These are phyloP conservation scores for Fusarium nelsonii DNA, from an alignment of 2,329 filamentous ascomycete species.

Conservation along the genomic window DNA sequence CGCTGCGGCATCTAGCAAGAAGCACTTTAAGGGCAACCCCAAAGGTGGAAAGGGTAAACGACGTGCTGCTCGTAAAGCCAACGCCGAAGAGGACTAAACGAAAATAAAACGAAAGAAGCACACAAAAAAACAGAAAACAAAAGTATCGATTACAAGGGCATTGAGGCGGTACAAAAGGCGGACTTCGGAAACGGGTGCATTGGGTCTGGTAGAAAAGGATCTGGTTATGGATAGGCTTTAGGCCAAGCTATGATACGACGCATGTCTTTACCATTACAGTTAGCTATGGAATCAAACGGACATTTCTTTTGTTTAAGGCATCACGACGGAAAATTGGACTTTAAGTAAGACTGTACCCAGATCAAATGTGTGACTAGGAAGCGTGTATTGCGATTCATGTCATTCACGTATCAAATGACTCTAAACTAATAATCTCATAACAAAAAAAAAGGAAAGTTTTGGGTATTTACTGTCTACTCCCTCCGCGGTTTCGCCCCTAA, in stretches of 20 bases:
- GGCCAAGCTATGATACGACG: constrained; percentile 35
- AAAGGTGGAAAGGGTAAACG: constrained; percentile 68
- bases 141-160: constrained; percentile 52
- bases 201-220: constrained; percentile 38
- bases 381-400: background rate
- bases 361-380: constrained; percentile 2
- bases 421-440: constrained; percentile 19
- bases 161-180: constrained; percentile 57
- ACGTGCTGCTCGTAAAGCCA: constrained; percentile 36
- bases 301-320: constrained; percentile 37
- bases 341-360: background rate
- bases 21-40: constrained; percentile 89
- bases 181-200: constrained; percentile 61
- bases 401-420: constrained; percentile 16
- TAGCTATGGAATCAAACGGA: constrained; percentile 37
- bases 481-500: constrained; percentile 44
- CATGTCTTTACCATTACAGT: constrained; percentile 29
- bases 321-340: background rate
- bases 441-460: constrained; percentile 48
- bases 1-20: constrained; percentile 77
- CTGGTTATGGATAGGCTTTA: constrained; percentile 31
- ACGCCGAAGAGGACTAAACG: constrained; percentile 41
- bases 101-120: constrained; percentile 55
- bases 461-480: constrained; percentile 51
- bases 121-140: constrained; percentile 57